A percentile compares a stretch with the other conserved stretches of the same genome.
Evolutionary conservation across 345 rosid species (phyloP).

Genomic region (Eucalyptus tenuipes): DNA sequence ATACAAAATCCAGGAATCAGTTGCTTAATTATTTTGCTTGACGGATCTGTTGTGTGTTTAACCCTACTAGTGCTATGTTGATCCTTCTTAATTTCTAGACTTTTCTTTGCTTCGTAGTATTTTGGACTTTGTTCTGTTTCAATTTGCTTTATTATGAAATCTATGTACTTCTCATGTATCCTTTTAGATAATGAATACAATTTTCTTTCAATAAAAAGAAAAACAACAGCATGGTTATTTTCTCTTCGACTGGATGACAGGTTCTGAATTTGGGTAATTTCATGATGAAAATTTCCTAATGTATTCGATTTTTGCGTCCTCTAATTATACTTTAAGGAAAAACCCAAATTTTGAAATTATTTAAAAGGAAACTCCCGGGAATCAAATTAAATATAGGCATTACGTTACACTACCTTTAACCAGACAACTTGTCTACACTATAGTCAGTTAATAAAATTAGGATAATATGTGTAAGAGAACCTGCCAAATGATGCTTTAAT

Average conservation of each 20-base stretch:
- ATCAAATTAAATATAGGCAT: background rate
- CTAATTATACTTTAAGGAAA: background rate
- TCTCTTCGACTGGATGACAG: background rate
- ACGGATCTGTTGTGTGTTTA: background rate
- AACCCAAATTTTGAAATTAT: background rate
- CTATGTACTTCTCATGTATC: too few species aligned
- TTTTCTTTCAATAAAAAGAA: background rate
- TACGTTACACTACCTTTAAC: background rate
- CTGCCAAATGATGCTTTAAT: background rate
- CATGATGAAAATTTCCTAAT: background rate
- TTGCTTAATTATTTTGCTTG: background rate
- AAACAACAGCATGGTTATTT: fast-evolving
- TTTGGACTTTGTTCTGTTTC: background rate
- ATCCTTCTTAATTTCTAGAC: background rate
- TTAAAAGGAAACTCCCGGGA: background rate
- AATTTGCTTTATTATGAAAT: background rate
- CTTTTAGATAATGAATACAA: too few species aligned
- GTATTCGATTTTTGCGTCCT: background rate
- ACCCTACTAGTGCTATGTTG: background rate
- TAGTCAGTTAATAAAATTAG: background rate
- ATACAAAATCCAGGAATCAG: fast-evolving
- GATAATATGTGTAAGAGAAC: background rate
- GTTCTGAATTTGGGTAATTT: background rate
- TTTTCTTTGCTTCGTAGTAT: too few species aligned
- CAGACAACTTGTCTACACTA: background rate